A percentile compares a stretch with the other conserved stretches of the same genome.
These are phyloP conservation scores for Carex parvula DNA, from an alignment of 176 grass and related monocot genomes.

Conservation along the genomic window DNA sequence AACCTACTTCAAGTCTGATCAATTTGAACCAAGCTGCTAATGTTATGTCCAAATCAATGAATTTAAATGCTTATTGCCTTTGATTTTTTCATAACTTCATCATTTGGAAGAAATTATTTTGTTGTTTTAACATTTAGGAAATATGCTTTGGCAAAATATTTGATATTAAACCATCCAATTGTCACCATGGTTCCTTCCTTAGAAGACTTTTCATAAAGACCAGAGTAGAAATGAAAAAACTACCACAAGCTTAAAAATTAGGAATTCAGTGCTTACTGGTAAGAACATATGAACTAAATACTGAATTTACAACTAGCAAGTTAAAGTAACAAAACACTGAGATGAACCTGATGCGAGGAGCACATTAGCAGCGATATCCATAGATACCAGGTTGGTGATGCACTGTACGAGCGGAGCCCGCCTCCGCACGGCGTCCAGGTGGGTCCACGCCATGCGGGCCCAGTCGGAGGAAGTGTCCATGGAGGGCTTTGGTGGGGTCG, in stretches of 20 bases:
- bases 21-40: background rate
- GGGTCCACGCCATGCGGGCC: slow-evolving; percentile 43
- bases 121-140: background rate
- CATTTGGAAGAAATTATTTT: background rate
- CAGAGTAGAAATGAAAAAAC: background rate
- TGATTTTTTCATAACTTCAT: background rate
- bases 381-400: slow-evolving; percentile 91
- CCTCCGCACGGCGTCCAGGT: slow-evolving; percentile 47
- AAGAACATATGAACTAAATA: background rate
- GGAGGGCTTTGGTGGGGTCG: background rate
- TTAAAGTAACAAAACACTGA: background rate
- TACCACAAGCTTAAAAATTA: background rate
- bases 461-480: slow-evolving; percentile 15
- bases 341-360: slow-evolving; percentile 55
- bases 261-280: background rate
- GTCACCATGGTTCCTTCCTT: background rate
- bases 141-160: background rate
- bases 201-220: background rate
- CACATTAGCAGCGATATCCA: slow-evolving; percentile 76
- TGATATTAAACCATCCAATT: background rate
- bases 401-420: slow-evolving; percentile 74
- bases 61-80: background rate
- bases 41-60: background rate
- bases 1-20: background rate
- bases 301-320: background rate